Evolutionary conservation across 768 basidiomycete genomes (phyloP).

Genomic region (Xerocomus spinulosus): DNA sequence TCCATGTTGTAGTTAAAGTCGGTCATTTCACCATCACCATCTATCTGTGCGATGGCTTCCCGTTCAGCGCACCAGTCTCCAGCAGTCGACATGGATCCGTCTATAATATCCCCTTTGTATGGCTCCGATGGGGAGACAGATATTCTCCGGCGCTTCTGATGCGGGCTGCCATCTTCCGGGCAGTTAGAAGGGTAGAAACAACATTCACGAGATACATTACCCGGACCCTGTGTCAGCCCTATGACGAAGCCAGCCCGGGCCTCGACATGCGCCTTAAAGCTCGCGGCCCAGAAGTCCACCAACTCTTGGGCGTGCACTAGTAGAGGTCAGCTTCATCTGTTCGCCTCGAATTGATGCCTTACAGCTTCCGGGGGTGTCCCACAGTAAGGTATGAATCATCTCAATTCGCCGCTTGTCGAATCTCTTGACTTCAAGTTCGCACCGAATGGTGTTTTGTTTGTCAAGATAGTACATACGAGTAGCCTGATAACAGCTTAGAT

Average conservation of each 20-base stretch:
- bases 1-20: conserved; percentile 24
- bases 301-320: conserved; percentile 65
- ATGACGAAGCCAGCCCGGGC: conserved; percentile 40
- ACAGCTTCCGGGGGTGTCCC: conserved; percentile 64
- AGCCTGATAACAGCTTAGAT: conserved; percentile 33
- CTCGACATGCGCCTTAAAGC: conserved; percentile 66
- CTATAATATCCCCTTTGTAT: background rate
- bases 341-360: conserved; percentile 22
- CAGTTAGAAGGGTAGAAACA: conserved; percentile 2
- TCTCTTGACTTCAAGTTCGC: conserved; percentile 48
- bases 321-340: conserved; percentile 3
- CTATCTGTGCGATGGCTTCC: conserved; percentile 2
- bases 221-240: conserved; percentile 2
- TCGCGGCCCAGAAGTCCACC: conserved; percentile 69
- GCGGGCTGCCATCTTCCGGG: conserved; percentile 35
- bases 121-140: conserved; percentile 4
- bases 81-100: background rate
- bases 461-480: conserved; percentile 65
- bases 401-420: conserved; percentile 51
- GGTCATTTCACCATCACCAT: conserved; percentile 11
- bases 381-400: conserved; percentile 60
- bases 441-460: conserved; percentile 52
- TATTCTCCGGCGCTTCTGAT: conserved; percentile 47
- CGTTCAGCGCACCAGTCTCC: conserved; percentile 15
- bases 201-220: conserved; percentile 8